A percentile compares a stretch with the other conserved stretches of the same genome.
phyloP scores from a whole-genome alignment of 1,139 yeast species.

The Meyerozyma athensensis region DNA sequence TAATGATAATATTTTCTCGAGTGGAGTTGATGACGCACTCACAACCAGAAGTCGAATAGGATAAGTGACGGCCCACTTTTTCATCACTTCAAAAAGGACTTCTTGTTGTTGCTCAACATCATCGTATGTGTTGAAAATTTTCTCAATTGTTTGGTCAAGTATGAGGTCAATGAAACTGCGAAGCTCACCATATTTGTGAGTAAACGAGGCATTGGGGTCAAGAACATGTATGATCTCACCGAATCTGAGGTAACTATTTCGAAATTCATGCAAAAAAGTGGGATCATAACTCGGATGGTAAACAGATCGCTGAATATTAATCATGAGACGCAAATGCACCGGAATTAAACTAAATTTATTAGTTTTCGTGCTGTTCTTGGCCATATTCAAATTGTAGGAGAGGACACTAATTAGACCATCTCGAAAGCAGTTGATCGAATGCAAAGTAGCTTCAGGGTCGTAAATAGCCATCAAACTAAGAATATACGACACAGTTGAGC shows the following conservation, averaged over 20 bases:
- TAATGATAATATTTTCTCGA: conserved; percentile 30
- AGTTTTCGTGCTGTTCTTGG: conserved; percentile 15
- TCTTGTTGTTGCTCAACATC: conserved; percentile 33
- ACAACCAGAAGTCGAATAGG: conserved; percentile 28
- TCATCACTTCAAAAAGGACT: conserved; percentile 32
- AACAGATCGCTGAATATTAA: conserved; percentile 32
- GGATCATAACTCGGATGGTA: conserved; percentile 39
- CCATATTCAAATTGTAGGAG: conserved; percentile 23
- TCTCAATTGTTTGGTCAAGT: conserved; percentile 25
- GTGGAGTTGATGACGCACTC: conserved; percentile 21
- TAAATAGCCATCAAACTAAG: conserved; percentile 40
- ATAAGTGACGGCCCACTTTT: conserved; percentile 35
- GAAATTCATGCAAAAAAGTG: conserved; percentile 27
- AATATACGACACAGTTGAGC: conserved; percentile 37
- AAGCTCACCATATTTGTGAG: conserved; percentile 21
- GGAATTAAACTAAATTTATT: conserved; percentile 26
- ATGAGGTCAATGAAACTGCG: conserved; percentile 22
- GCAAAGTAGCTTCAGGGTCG: conserved; percentile 42
- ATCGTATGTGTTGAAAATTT: conserved; percentile 11
- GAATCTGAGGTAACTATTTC: conserved; percentile 19
- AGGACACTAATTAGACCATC: conserved; percentile 41
- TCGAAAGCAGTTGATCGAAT: conserved; percentile 36
- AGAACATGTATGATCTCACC: conserved; percentile 12
- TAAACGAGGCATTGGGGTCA: not conserved
- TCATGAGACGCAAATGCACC: conserved; percentile 33